phyloP scores from a whole-genome alignment of 495 filamentous ascomycete species.

The Aspergillus coremiiformis region DNA sequence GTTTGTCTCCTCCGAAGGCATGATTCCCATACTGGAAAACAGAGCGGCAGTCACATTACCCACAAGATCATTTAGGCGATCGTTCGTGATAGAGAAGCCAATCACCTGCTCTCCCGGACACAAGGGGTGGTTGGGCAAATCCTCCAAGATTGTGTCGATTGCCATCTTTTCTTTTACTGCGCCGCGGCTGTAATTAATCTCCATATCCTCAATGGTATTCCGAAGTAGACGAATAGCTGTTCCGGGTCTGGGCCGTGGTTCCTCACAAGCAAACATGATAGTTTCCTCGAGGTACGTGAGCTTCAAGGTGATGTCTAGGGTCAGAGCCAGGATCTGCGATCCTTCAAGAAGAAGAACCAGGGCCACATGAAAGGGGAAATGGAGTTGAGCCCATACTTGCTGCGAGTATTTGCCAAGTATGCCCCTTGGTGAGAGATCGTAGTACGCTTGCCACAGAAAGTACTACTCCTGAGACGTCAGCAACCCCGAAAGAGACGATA shows the following conservation, averaged over 20 bases:
- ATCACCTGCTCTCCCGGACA: constrained; percentile 17
- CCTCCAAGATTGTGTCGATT: constrained; percentile 27
- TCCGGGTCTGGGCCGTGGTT: constrained; percentile 24
- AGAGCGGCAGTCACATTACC: constrained; percentile 38
- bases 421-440: constrained; percentile 45
- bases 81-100: constrained; percentile 18
- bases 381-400: constrained; percentile 57
- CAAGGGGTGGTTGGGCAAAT: constrained; percentile 26
- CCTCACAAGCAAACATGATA: constrained; percentile 34
- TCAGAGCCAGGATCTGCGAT: constrained; percentile 35
- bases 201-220: constrained; percentile 37
- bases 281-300: constrained; percentile 34
- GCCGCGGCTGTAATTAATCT: constrained; percentile 34
- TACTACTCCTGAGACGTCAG: constrained; percentile 40
- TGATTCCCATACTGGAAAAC: constrained; percentile 38
- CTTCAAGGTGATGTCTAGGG: constrained; percentile 35
- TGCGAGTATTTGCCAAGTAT: constrained; percentile 46
- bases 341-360: constrained; percentile 60
- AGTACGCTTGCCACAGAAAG: constrained; percentile 65
- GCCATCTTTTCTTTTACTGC: constrained; percentile 28
- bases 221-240: constrained; percentile 27
- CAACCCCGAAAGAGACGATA: constrained; percentile 18
- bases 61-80: constrained; percentile 26
- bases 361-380: constrained; percentile 63
- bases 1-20: constrained; percentile 23